These are phyloP conservation scores for Cytospora piceae DNA, from an alignment of 2,329 filamentous ascomycete genomes.

Conservation along the genomic window DNA sequence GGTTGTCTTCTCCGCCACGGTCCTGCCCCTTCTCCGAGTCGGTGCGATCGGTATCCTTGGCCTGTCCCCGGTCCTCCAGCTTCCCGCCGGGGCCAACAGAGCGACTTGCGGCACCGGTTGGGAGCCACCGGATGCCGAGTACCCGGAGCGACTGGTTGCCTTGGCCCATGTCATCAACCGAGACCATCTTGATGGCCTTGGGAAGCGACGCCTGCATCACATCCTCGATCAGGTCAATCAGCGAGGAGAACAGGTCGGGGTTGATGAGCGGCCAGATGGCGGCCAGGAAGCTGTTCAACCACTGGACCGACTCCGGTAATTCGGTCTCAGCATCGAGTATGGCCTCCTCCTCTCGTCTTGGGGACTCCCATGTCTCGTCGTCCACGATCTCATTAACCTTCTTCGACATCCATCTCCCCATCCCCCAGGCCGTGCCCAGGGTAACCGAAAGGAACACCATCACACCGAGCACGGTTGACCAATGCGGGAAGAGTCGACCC, in stretches of 20 bases:
- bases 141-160: constrained; percentile 73
- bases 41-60: constrained; percentile 49
- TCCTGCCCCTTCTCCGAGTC: constrained; percentile 43
- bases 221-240: constrained; percentile 74
- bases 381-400: constrained; percentile 67
- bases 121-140: constrained; percentile 72
- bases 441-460: constrained; percentile 42
- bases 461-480: constrained; percentile 37
- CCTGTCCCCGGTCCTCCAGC: constrained; percentile 48
- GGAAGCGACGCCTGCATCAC: constrained; percentile 80
- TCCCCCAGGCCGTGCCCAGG: constrained; percentile 37
- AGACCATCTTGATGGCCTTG: constrained; percentile 72
- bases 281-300: constrained; percentile 71
- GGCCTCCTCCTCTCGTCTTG: constrained; percentile 56
- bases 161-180: constrained; percentile 75
- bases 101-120: constrained; percentile 68
- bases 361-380: constrained; percentile 71
- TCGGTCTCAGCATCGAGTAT: constrained; percentile 46
- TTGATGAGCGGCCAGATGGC: constrained; percentile 77
- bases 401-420: constrained; percentile 64
- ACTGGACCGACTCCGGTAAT: constrained; percentile 68
- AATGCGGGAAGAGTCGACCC: constrained; percentile 16
- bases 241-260: constrained; percentile 70
- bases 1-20: constrained; percentile 39
- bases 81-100: constrained; percentile 63